phyloP scores from a whole-genome alignment of 148 eudicot genomes.

The Limonium bicolor region DNA sequence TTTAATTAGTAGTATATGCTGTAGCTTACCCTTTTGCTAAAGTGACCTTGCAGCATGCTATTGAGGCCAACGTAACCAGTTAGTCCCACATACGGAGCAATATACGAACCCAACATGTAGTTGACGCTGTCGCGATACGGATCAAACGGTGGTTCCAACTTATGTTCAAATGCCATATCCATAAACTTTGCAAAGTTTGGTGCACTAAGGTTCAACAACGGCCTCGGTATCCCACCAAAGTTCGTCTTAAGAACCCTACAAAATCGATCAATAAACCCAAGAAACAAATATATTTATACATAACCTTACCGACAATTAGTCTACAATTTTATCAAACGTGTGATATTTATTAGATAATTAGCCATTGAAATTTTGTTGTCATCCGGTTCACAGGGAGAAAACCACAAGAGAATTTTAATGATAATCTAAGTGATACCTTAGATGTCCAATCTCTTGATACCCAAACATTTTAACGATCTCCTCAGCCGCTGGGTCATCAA shows the following conservation, averaged over 20 bases:
- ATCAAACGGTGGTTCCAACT: neutral
- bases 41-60: neutral
- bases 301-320: neutral
- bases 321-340: neutral
- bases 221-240: conserved; percentile 26
- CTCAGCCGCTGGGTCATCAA: conserved; percentile 35
- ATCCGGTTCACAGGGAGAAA: neutral
- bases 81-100: neutral
- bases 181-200: neutral
- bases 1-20: neutral
- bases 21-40: conserved; percentile 11
- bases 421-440: conserved; percentile 20
- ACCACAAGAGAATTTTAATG: no score
- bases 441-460: conserved; percentile 67
- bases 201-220: neutral
- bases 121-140: neutral
- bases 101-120: neutral
- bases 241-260: conserved; percentile 51
- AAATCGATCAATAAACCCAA: neutral
- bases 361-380: neutral
- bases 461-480: conserved; percentile 58
- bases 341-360: neutral
- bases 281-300: neutral
- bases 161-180: neutral
- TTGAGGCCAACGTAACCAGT: neutral